A percentile compares a stretch with the other conserved stretches of the same genome.
Evolutionary conservation across 2,329 filamentous ascomycete genomes (phyloP).

Genomic region (Podosphaera fusca): DNA sequence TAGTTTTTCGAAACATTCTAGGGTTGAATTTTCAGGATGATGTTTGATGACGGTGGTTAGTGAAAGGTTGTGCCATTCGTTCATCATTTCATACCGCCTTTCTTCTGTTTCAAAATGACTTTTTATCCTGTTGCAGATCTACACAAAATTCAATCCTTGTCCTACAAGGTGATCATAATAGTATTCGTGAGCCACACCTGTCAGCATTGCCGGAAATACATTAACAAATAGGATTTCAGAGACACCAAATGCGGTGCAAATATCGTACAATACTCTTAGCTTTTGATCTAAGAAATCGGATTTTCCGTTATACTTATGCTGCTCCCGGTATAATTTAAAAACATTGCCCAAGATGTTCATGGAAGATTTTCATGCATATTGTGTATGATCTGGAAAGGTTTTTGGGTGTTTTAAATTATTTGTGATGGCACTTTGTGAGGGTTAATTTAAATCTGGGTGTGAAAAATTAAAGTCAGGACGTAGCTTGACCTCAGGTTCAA

Average conservation of each 20-base stretch:
- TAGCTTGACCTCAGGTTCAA: neutral
- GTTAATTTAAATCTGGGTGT: neutral
- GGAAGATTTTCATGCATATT: neutral
- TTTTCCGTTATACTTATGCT: neutral
- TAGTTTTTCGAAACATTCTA: neutral
- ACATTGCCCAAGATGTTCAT: neutral
- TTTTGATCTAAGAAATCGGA: neutral
- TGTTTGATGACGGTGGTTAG: neutral
- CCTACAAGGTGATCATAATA: neutral
- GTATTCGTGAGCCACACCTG: neutral
- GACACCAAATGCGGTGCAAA: neutral
- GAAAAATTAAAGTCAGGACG: neutral
- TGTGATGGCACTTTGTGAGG: neutral
- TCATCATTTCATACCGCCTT: neutral
- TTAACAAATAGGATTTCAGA: neutral
- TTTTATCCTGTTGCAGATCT: neutral
- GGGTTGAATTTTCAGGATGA: neutral
- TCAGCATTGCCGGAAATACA: neutral
- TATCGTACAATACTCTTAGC: neutral
- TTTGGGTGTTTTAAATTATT: neutral
- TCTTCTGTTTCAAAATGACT: slow-evolving; percentile 1
- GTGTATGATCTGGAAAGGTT: neutral
- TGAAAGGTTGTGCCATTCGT: neutral
- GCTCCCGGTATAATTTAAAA: neutral
- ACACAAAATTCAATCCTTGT: neutral